Conservation (phyloP, 495 filamentous ascomycete genomes). For the Aspergillus avenaceus region DNA sequence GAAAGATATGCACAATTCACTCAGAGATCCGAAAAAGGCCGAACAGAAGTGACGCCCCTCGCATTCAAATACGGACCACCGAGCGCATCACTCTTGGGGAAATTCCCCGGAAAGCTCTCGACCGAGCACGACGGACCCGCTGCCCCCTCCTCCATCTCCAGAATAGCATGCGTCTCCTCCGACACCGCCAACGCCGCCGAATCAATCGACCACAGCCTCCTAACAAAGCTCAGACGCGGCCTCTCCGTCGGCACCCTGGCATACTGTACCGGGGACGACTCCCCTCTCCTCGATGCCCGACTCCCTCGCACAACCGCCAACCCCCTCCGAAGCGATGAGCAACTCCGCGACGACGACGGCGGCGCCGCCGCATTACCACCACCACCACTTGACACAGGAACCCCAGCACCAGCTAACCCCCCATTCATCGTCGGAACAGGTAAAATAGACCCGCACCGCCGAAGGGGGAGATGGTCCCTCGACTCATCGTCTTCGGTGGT, state of each 20-base stretch:
- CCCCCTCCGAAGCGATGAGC: too few species aligned
- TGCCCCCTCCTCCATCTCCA: conserved; percentile 10
- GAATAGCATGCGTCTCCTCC: neutral
- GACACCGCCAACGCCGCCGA: neutral
- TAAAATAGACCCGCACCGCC: too few species aligned
- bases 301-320: neutral
- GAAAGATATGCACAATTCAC: neutral
- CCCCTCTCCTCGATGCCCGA: neutral
- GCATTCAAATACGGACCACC: conserved; percentile 21
- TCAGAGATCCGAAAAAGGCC: conserved; percentile 31
- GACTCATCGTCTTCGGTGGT: too few species aligned
- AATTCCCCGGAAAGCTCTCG: conserved; percentile 34
- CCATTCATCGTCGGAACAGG: too few species aligned
- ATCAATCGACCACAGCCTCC: conserved; percentile 9
- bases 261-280: conserved; percentile 7
- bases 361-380: too few species aligned
- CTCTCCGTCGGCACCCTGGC: conserved; percentile 9
- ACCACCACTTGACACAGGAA: too few species aligned
- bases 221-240: conserved; percentile 6
- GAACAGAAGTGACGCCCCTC: conserved; percentile 25
- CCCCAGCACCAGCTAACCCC: too few species aligned
- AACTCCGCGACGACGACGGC: too few species aligned
- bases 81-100: conserved; percentile 31
- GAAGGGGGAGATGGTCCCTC: too few species aligned
- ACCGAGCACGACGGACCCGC: conserved; percentile 15